A percentile compares a stretch with the other conserved stretches of the same genome.
These are phyloP conservation scores for Solanum aculeatissimum DNA, from an alignment of 305 asterid species.

Conservation along the genomic window DNA sequence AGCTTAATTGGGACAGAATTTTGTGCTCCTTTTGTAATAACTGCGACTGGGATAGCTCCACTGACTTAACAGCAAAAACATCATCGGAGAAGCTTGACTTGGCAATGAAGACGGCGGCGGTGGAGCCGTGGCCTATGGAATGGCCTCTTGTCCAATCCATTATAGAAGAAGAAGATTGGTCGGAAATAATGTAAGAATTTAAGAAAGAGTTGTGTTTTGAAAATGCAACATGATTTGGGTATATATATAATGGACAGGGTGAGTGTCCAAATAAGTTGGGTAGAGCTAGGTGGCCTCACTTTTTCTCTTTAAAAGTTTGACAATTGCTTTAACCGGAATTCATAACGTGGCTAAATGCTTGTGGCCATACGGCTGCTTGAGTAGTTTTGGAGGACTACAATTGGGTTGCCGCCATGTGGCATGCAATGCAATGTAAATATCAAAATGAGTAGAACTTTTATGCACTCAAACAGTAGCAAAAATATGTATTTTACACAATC, in stretches of 20 bases:
- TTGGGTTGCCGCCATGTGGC: not conserved
- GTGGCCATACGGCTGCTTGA: not conserved
- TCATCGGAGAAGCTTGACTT: constrained; percentile 18
- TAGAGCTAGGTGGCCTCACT: not conserved
- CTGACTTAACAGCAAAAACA: constrained; percentile 53
- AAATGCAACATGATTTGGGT: not conserved
- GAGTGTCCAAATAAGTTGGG: not conserved
- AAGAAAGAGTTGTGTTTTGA: not conserved
- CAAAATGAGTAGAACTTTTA: not conserved
- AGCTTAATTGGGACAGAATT: constrained; percentile 28
- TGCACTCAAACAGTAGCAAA: not conserved
- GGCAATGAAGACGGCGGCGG: constrained; percentile 57
- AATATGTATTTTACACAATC: not conserved
- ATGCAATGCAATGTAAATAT: not conserved
- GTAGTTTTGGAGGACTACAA: not conserved
- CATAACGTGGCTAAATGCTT: constrained; percentile 8
- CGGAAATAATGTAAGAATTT: not conserved
- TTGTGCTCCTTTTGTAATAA: constrained; percentile 35
- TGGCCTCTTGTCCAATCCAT: constrained; percentile 78
- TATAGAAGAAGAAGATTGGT: not conserved
- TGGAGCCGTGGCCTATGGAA: constrained; percentile 53
- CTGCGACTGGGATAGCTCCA: constrained; percentile 30
- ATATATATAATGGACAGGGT: not conserved
- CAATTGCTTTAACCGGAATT: not conserved
- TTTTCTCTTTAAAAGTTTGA: not conserved